Evolutionary conservation across 78 protist genomes (phyloP).

Genomic region (Planoprotostelium fungivorum): DNA sequence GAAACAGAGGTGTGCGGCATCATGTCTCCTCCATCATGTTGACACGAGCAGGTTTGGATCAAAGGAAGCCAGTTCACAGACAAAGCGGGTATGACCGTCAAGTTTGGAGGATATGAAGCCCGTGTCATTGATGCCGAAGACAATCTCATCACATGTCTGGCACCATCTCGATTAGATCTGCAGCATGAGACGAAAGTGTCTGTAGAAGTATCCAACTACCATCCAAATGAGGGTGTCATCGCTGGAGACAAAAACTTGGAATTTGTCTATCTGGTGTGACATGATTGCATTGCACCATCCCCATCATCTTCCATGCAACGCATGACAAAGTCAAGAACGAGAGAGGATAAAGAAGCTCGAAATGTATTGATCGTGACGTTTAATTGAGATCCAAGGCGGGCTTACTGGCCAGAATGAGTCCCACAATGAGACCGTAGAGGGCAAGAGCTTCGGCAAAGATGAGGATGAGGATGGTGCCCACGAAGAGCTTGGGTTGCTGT

Average conservation of each 20-base stretch:
- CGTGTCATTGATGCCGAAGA: background rate
- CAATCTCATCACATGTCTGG: background rate
- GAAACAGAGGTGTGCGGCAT: background rate
- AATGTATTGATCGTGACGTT: too few relatives aligned
- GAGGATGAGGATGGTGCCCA: slow-evolving; percentile 91
- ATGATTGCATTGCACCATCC: background rate
- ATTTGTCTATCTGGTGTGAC: background rate
- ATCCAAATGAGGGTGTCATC: background rate
- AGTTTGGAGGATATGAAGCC: background rate
- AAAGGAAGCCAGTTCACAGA: background rate
- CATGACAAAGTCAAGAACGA: too few relatives aligned
- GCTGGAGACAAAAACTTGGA: background rate
- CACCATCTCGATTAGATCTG: background rate
- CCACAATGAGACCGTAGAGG: slow-evolving; percentile 90
- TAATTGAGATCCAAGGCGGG: background rate
- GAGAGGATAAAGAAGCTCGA: background rate
- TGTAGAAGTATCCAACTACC: background rate
- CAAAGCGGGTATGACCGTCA: background rate
- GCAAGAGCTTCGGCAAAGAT: slow-evolving; percentile 96
- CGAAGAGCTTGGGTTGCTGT: slow-evolving; percentile 81
- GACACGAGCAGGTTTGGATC: background rate
- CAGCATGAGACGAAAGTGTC: background rate
- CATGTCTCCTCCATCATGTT: background rate
- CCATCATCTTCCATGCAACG: too few relatives aligned
- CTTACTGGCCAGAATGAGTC: background rate